phyloP scores from a whole-genome alignment of 495 filamentous ascomycete species.

The Aspergillus egyptiacus region DNA sequence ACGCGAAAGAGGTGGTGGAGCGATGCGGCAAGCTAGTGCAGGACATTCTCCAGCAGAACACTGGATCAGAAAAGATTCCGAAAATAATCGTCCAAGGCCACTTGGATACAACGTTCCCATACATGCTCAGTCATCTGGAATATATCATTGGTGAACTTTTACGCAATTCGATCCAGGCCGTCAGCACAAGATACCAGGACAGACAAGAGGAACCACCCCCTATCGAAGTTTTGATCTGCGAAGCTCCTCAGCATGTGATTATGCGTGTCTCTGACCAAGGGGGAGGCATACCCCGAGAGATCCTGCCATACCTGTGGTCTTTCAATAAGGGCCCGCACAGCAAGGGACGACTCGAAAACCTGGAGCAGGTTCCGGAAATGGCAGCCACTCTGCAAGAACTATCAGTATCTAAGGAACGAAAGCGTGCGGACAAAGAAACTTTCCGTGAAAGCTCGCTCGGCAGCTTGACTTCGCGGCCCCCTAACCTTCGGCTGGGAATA shows the following conservation, averaged over 20 bases:
- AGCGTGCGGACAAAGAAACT: slow-evolving; percentile 26
- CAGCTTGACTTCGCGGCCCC: slow-evolving; percentile 70
- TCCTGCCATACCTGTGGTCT: slow-evolving; percentile 89
- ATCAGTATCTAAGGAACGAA: slow-evolving; percentile 28
- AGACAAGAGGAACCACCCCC: slow-evolving; percentile 54
- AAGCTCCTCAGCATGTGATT: slow-evolving; percentile 91
- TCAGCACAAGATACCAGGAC: slow-evolving; percentile 61
- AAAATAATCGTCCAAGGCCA: slow-evolving; percentile 83
- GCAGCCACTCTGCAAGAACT: slow-evolving; percentile 94
- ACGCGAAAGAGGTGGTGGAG: slow-evolving; percentile 82
- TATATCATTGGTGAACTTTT: slow-evolving; percentile 96
- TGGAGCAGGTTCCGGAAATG: slow-evolving; percentile 83
- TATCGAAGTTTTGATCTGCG: slow-evolving; percentile 90
- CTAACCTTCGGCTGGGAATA: slow-evolving; percentile 86
- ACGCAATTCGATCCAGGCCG: slow-evolving; percentile 89
- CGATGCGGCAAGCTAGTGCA: slow-evolving; percentile 69
- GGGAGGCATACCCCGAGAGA: slow-evolving; percentile 79
- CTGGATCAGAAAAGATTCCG: slow-evolving; percentile 66
- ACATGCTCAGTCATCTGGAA: slow-evolving; percentile 91
- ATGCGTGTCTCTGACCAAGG: slow-evolving; percentile 94
- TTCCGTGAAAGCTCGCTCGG: slow-evolving; percentile 62
- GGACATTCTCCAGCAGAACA: slow-evolving; percentile 62
- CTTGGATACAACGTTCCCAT: slow-evolving; percentile 85
- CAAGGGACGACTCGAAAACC: slow-evolving; percentile 67
- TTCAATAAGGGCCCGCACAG: slow-evolving; percentile 86